Evolutionary conservation across 2,329 filamentous ascomycete species (phyloP).

Genomic region (Colletotrichum destructivum): DNA sequence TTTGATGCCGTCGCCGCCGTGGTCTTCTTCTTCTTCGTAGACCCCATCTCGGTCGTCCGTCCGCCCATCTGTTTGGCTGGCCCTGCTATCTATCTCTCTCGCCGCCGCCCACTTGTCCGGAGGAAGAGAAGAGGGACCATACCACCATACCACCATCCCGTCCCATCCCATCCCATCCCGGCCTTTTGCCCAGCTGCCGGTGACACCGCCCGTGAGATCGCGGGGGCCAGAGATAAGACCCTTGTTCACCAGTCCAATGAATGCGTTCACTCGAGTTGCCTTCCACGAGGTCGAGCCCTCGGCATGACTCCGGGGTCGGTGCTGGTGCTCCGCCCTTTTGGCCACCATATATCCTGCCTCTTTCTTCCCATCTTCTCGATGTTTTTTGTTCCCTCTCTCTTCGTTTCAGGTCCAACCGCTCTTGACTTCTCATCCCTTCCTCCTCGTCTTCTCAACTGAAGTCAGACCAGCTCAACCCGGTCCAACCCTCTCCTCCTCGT

Average conservation of each 20-base stretch:
- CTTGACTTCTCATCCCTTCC: conserved; percentile 21
- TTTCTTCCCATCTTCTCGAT: conserved; percentile 21
- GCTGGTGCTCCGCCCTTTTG: conserved; percentile 35
- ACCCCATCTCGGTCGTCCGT: background rate
- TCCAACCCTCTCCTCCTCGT: background rate
- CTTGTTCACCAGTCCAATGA: conserved; percentile 1
- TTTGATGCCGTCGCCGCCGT: background rate
- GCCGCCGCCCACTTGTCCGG: conserved; percentile 14
- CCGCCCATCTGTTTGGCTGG: background rate
- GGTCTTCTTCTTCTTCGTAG: background rate
- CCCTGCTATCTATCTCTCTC: background rate
- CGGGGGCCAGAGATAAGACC: conserved; percentile 41
- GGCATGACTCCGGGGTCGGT: conserved; percentile 39
- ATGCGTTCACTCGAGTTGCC: conserved; percentile 17
- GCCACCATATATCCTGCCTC: conserved; percentile 41
- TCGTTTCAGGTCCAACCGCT: conserved; percentile 18
- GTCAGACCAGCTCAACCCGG: conserved; percentile 36
- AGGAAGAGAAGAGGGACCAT: background rate
- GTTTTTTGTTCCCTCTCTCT: background rate
- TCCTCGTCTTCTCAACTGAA: conserved; percentile 24
- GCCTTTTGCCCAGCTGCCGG: conserved; percentile 24
- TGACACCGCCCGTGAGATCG: conserved; percentile 39
- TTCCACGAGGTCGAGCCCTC: conserved; percentile 33
- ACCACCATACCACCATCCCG: background rate
- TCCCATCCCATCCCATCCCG: background rate